Conservation (phyloP, 805 yeast genomes). For the Candida glaebosa region DNA sequence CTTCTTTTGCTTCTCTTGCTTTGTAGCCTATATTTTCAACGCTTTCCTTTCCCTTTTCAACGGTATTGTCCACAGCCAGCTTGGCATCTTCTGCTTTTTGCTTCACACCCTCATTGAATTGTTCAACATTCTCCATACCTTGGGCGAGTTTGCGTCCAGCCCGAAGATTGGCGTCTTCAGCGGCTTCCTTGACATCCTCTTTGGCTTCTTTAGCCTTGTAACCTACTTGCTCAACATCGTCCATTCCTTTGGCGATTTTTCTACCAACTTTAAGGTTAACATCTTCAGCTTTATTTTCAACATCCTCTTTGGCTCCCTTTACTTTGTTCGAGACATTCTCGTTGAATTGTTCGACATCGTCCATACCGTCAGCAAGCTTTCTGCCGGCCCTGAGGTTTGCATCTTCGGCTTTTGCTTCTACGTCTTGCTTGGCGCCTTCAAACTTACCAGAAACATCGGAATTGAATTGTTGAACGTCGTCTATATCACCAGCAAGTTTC, state of each 20-base stretch:
- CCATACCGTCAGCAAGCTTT: slow-evolving; percentile 15
- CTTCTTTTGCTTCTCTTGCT: slow-evolving; percentile 19
- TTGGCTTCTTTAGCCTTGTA: not conserved
- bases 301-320: slow-evolving; percentile 17
- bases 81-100: no score
- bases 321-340: no score
- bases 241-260: slow-evolving; percentile 26
- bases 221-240: slow-evolving; percentile 15
- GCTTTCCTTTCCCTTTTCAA: slow-evolving; percentile 26
- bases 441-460: no score
- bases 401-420: slow-evolving; percentile 11
- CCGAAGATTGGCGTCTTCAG: slow-evolving; percentile 5
- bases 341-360: slow-evolving; percentile 15
- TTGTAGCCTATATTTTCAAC: no score
- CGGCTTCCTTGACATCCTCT: slow-evolving; percentile 9
- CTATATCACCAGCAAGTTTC: slow-evolving; percentile 30
- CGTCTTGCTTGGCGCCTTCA: slow-evolving; percentile 1
- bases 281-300: slow-evolving; percentile 17
- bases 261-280: slow-evolving; percentile 30
- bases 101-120: no score
- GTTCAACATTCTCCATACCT: slow-evolving; percentile 23
- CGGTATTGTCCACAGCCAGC: slow-evolving; percentile 33
- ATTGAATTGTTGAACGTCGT: slow-evolving; percentile 17
- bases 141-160: slow-evolving; percentile 29
- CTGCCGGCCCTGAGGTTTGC: slow-evolving; percentile 13